A percentile compares a stretch with the other conserved stretches of the same genome.
phyloP scores from a whole-genome alignment of 2,329 filamentous ascomycete species.

The Talaromyces sp. region DNA sequence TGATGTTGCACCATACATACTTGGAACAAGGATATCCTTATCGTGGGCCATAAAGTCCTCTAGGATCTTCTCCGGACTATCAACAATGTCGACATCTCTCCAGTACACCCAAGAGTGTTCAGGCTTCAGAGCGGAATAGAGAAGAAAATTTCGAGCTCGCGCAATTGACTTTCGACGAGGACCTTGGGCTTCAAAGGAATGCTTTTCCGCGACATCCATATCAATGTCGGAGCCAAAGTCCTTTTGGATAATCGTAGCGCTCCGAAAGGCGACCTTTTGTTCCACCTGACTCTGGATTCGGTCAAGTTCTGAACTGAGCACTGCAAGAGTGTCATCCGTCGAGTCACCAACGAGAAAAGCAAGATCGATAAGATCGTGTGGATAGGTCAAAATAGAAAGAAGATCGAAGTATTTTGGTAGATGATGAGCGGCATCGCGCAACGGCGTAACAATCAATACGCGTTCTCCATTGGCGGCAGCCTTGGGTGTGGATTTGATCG shows the following conservation, averaged over 20 bases:
- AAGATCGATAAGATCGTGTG: conserved; percentile 90
- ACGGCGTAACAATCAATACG: conserved; percentile 84
- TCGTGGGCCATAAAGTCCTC: conserved; percentile 96
- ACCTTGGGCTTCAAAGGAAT: conserved; percentile 81
- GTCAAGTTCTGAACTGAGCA: conserved; percentile 78
- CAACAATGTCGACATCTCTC: conserved; percentile 94
- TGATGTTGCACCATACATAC: conserved; percentile 54
- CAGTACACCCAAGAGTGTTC: conserved; percentile 99
- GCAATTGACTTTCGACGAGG: conserved; percentile 88
- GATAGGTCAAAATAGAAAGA: conserved; percentile 82
- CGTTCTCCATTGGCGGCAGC: conserved; percentile 78
- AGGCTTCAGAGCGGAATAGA: conserved; percentile 77
- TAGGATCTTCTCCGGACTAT: conserved; percentile 80
- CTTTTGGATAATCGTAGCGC: conserved; percentile 81
- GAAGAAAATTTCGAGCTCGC: conserved; percentile 84
- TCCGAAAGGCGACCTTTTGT: conserved; percentile 79
- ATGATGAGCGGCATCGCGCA: conserved; percentile 81
- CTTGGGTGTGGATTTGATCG: conserved; percentile 73
- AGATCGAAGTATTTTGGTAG: conserved; percentile 92
- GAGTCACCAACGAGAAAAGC: conserved; percentile 93
- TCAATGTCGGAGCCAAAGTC: conserved; percentile 75
- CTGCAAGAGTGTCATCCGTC: conserved; percentile 83
- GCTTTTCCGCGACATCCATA: conserved; percentile 76
- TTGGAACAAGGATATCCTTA: conserved; percentile 87
- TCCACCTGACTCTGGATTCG: conserved; percentile 73